Conservation (phyloP, 768 basidiomycete species). For the Tulasnella sp. region DNA sequence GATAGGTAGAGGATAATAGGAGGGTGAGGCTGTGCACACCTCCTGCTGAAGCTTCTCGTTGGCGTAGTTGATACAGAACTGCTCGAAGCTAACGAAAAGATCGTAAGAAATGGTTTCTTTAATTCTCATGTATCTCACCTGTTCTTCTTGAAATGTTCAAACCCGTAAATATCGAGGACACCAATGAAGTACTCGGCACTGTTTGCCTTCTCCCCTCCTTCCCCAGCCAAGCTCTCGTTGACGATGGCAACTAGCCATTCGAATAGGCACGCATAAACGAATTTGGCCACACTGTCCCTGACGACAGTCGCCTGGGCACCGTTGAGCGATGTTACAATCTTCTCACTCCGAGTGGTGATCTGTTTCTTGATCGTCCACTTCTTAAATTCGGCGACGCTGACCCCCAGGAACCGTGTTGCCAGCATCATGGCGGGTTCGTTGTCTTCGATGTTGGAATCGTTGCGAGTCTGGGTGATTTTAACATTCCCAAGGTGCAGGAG, state of each 20-base stretch:
- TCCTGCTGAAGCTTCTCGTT: conserved; percentile 98
- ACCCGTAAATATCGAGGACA: conserved; percentile 95
- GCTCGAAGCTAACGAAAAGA: conserved; percentile 43
- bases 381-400: conserved; percentile 86
- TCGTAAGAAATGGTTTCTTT: background rate
- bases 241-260: conserved; percentile 97
- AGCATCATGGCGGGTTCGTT: conserved; percentile 65
- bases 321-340: conserved; percentile 81
- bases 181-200: conserved; percentile 98
- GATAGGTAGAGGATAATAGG: background rate
- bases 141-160: conserved; percentile 86
- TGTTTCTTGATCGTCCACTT: conserved; percentile 99
- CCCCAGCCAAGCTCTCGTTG: conserved; percentile 94
- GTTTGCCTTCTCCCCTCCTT: conserved; percentile 79
- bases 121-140: conserved; percentile 58
- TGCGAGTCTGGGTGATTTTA: conserved; percentile 68
- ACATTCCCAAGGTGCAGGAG: conserved; percentile 97
- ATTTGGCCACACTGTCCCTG: conserved; percentile 93
- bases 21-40: conserved; percentile 33
- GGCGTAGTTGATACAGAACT: conserved; percentile 99
- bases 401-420: conserved; percentile 81
- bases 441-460: conserved; percentile 75
- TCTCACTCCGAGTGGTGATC: conserved; percentile 85
- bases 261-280: conserved; percentile 96
- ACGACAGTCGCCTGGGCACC: conserved; percentile 86